These are phyloP conservation scores for Globisporangium emineosum DNA, from an alignment of 352 stramenopile species.

Conservation along the genomic window DNA sequence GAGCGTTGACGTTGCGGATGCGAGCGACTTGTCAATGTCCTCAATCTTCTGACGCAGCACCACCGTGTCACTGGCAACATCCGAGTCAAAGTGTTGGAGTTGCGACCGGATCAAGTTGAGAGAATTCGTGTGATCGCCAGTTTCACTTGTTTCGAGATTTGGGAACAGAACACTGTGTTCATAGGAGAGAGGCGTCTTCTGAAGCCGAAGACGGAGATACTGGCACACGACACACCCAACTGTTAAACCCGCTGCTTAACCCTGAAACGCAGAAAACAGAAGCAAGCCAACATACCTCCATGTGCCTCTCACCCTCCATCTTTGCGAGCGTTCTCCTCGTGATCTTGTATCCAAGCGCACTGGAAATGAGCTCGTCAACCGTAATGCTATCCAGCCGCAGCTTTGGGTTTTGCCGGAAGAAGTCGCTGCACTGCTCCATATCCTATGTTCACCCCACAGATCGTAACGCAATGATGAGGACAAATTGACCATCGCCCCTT, in stretches of 20 bases:
- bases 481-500: too few relatives aligned
- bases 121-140: conserved; percentile 30
- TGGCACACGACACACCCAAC: conserved; percentile 17
- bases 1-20: conserved; percentile 44
- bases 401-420: conserved; percentile 60
- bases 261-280: too few relatives aligned
- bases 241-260: not conserved
- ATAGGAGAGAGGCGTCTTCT: conserved; percentile 52
- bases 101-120: conserved; percentile 61
- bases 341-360: conserved; percentile 61
- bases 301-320: conserved; percentile 66
- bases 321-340: conserved; percentile 49
- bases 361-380: conserved; percentile 36
- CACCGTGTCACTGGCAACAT: conserved; percentile 67
- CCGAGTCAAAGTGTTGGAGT: conserved; percentile 53
- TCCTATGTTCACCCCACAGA: conserved; percentile 31
- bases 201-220: conserved; percentile 71
- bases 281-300: conserved; percentile 42
- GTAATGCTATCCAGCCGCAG: conserved; percentile 39
- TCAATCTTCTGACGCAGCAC: conserved; percentile 80
- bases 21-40: conserved; percentile 52
- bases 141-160: conserved; percentile 38
- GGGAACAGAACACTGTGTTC: conserved; percentile 76
- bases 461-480: not conserved
- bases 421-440: conserved; percentile 72